These are phyloP conservation scores for Thalassiosira hispida DNA, from an alignment of 352 stramenopile genomes.

Conservation along the genomic window DNA sequence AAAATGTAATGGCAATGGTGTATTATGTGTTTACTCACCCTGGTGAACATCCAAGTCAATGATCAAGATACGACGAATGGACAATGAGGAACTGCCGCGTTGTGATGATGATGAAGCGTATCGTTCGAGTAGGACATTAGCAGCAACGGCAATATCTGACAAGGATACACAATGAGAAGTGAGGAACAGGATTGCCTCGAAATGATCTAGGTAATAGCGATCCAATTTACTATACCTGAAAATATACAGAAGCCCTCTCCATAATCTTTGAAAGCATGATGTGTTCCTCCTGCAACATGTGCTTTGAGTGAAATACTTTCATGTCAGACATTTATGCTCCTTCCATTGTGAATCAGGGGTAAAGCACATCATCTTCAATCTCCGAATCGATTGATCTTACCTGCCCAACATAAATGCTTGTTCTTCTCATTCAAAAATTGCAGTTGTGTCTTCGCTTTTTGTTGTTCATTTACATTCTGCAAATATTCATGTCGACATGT, in stretches of 20 bases:
- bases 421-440: constrained; percentile 20
- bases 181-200: neutral
- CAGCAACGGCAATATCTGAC: constrained; percentile 87
- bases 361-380: neutral
- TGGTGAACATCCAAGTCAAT: constrained; percentile 88
- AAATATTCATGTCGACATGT: constrained; percentile 13
- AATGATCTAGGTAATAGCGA: neutral
- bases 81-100: neutral
- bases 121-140: constrained; percentile 84
- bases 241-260: constrained; percentile 87
- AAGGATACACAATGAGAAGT: constrained; percentile 40
- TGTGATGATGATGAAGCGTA: constrained; percentile 45
- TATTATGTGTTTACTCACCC: too few species aligned
- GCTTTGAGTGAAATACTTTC: constrained; percentile 55
- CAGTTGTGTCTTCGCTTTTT: neutral
- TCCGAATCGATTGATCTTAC: constrained; percentile 1
- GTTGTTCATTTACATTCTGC: neutral
- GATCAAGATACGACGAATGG: constrained; percentile 82
- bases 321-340: too few species aligned
- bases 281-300: constrained; percentile 86
- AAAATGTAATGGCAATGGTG: too few species aligned
- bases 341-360: too few species aligned
- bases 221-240: constrained; percentile 6
- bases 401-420: constrained; percentile 38
- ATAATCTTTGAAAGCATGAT: constrained; percentile 87